These are phyloP conservation scores for Meira nashicola DNA, from an alignment of 1,284 basidiomycete genomes.

Conservation along the genomic window DNA sequence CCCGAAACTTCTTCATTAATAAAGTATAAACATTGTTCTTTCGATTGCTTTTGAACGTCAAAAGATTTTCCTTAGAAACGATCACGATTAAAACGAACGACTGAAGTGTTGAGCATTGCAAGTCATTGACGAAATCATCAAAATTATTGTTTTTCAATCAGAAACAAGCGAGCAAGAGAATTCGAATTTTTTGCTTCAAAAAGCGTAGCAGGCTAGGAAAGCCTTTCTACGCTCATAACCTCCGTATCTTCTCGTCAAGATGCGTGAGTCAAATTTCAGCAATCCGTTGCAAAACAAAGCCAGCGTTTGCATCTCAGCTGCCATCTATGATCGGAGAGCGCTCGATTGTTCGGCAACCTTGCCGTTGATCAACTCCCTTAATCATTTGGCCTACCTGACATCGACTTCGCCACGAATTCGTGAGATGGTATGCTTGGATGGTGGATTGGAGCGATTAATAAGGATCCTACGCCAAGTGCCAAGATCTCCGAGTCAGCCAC, in stretches of 20 bases:
- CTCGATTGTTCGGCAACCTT: constrained; percentile 86
- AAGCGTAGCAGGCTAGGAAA: too few relatives aligned
- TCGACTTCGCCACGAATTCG: constrained; percentile 95
- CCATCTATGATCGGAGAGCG: constrained; percentile 91
- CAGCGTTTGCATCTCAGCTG: constrained; percentile 85
- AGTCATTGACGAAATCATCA: too few relatives aligned
- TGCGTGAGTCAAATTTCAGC: constrained; percentile 95
- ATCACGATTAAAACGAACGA: too few relatives aligned
- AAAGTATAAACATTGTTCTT: too few relatives aligned
- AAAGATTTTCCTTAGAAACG: too few relatives aligned
- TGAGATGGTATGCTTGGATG: constrained; percentile 96
- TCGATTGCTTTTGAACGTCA: too few relatives aligned
- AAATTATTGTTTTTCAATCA: too few relatives aligned
- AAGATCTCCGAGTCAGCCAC: constrained; percentile 12
- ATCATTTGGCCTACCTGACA: constrained; percentile 92
- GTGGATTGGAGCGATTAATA: constrained; percentile 90
- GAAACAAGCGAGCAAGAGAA: too few relatives aligned
- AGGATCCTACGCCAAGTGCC: constrained; percentile 60
- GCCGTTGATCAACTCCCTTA: constrained; percentile 92
- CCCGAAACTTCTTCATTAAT: too few relatives aligned
- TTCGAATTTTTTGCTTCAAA: too few relatives aligned
- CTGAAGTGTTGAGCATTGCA: too few relatives aligned
- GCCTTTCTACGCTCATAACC: too few relatives aligned
- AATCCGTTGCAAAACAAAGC: constrained; percentile 93
- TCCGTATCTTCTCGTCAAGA: constrained; percentile 52